These are phyloP conservation scores for Eragrostis curvula DNA, from an alignment of 176 grass and related monocot genomes.

Conservation along the genomic window DNA sequence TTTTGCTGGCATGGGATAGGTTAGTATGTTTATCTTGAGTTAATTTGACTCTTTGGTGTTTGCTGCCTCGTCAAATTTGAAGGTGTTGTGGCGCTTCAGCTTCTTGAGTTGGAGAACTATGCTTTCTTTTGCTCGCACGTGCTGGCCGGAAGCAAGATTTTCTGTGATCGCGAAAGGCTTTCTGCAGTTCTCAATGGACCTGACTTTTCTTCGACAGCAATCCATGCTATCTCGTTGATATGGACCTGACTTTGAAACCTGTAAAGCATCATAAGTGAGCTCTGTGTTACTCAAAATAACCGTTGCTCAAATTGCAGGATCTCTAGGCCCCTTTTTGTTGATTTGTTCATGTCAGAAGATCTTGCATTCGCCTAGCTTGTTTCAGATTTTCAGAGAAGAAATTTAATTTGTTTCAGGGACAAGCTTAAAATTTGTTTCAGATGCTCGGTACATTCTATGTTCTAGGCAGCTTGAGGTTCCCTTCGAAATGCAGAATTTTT, in stretches of 20 bases:
- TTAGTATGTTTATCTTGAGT: background rate
- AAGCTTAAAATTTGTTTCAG: background rate
- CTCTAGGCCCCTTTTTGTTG: background rate
- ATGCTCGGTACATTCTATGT: background rate
- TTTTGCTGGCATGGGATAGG: background rate
- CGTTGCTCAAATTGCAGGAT: background rate
- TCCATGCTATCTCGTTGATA: background rate
- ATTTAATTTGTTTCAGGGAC: background rate
- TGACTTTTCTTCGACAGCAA: background rate
- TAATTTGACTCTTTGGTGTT: background rate
- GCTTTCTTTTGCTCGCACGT: background rate
- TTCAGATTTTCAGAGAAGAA: background rate
- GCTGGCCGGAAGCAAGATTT: background rate
- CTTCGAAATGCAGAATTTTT: too few relatives aligned
- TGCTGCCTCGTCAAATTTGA: slow-evolving; percentile 33
- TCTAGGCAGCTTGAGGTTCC: background rate
- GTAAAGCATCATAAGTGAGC: slow-evolving; percentile 1
- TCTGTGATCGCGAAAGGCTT: slow-evolving; percentile 13
- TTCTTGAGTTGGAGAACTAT: slow-evolving; percentile 31
- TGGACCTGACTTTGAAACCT: background rate
- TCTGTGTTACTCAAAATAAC: background rate
- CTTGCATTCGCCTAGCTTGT: background rate
- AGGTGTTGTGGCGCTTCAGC: slow-evolving; percentile 65
- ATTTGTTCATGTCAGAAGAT: background rate
- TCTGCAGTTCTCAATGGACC: background rate